These are phyloP conservation scores for Wickerhamiella brachini DNA, from an alignment of 805 yeast genomes.

Conservation along the genomic window DNA sequence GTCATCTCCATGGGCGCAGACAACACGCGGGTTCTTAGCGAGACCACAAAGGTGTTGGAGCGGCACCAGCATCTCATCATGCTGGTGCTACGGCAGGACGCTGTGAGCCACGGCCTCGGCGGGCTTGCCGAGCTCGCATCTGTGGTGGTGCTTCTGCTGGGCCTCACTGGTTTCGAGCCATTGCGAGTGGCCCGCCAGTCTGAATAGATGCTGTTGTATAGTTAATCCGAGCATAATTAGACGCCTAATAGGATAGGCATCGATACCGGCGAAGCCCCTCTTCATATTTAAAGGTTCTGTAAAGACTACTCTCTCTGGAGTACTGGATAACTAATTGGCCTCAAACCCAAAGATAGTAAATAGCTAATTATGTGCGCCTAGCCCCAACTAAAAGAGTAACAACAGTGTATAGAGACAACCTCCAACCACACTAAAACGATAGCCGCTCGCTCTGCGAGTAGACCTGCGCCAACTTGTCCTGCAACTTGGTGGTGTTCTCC, in stretches of 20 bases:
- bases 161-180: slow-evolving; percentile 29
- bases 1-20: slow-evolving; percentile 66
- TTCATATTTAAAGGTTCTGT: too few species aligned
- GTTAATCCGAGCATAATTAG: too few species aligned
- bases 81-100: slow-evolving; percentile 50
- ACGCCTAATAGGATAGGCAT: too few species aligned
- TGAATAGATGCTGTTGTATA: neutral
- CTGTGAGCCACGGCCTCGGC: slow-evolving; percentile 17
- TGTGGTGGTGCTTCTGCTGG: slow-evolving; percentile 39
- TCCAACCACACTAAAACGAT: neutral
- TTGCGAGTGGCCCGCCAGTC: neutral
- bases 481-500: slow-evolving; percentile 51
- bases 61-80: slow-evolving; percentile 42
- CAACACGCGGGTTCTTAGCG: slow-evolving; percentile 43
- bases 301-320: too few species aligned
- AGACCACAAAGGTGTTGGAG: slow-evolving; percentile 37
- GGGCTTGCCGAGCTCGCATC: slow-evolving; percentile 32
- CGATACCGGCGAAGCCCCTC: too few species aligned
- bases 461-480: slow-evolving; percentile 39
- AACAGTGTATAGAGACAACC: too few species aligned
- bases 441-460: slow-evolving; percentile 7
- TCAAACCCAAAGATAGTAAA: too few species aligned
- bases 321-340: too few species aligned
- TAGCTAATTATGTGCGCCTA: too few species aligned
- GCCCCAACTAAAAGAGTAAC: too few species aligned